Conservation (phyloP, 352 stramenopile genomes). For the Phytophthora cajani region DNA sequence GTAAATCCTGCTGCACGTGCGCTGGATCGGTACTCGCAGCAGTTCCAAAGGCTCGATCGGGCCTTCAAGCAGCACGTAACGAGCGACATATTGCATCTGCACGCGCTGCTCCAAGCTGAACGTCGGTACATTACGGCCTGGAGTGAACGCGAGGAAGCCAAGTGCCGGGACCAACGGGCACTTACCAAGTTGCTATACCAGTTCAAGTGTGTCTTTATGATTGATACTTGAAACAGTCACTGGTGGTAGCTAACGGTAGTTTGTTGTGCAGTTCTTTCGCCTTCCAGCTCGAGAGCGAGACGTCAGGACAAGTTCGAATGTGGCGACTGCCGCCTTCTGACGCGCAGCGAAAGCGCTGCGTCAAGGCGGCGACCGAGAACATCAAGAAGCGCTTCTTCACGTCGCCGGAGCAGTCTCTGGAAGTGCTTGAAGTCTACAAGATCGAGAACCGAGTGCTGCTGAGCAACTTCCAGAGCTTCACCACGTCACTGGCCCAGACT, state of each 20-base stretch:
- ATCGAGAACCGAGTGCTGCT: slow-evolving; percentile 77
- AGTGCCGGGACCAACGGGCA: slow-evolving; percentile 37
- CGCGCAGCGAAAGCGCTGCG: slow-evolving; percentile 63
- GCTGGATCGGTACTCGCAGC: slow-evolving; percentile 34
- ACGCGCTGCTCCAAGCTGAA: slow-evolving; percentile 60
- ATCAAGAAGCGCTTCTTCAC: slow-evolving; percentile 63
- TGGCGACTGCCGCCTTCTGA: slow-evolving; percentile 52
- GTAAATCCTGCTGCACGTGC: neutral
- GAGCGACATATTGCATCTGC: slow-evolving; percentile 45
- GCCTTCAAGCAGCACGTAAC: slow-evolving; percentile 42
- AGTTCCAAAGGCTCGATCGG: slow-evolving; percentile 36
- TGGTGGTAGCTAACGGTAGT: slow-evolving; percentile 1
- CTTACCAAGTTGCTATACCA: slow-evolving; percentile 51
- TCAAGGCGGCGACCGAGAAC: slow-evolving; percentile 76
- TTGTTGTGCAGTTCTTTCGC: slow-evolving; percentile 53
- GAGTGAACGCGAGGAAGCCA: slow-evolving; percentile 29
- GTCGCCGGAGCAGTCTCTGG: slow-evolving; percentile 22
- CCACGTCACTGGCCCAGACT: slow-evolving; percentile 22
- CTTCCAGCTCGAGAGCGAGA: slow-evolving; percentile 73
- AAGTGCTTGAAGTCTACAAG: slow-evolving; percentile 85
- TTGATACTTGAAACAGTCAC: neutral
- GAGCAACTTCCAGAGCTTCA: slow-evolving; percentile 61
- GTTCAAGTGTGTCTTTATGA: slow-evolving; percentile 48
- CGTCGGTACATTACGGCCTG: slow-evolving; percentile 48
- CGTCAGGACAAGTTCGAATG: slow-evolving; percentile 55